Evolutionary conservation across 805 yeast genomes (phyloP).

Genomic region (Saccharomycopsis vini): DNA sequence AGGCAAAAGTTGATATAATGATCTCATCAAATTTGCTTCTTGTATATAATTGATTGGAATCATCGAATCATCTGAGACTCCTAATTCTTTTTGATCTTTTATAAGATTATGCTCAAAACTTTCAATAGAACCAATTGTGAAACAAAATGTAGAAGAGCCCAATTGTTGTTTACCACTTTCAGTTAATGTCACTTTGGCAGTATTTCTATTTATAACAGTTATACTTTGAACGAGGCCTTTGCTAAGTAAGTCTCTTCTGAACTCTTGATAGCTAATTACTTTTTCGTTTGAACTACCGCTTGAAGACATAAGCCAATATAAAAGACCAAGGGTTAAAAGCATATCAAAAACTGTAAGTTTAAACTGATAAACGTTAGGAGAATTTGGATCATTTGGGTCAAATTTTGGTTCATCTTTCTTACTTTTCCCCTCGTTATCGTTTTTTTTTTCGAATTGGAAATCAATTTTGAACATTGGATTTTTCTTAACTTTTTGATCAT

Average conservation of each 20-base stretch:
- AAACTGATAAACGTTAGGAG: slow-evolving; percentile 9
- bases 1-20: slow-evolving; percentile 73
- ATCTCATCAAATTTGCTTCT: slow-evolving; percentile 57
- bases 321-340: slow-evolving; percentile 7
- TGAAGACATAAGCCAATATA: slow-evolving; percentile 1
- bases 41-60: slow-evolving; percentile 76
- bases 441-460: slow-evolving; percentile 5
- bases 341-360: slow-evolving; percentile 14
- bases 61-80: slow-evolving; percentile 51
- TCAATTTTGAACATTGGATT: slow-evolving; percentile 5
- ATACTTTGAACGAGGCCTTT: slow-evolving; percentile 69
- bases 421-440: too few relatives aligned
- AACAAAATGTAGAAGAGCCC: slow-evolving; percentile 31
- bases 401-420: slow-evolving; percentile 1
- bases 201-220: slow-evolving; percentile 65
- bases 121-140: slow-evolving; percentile 84
- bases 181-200: slow-evolving; percentile 63
- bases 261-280: slow-evolving; percentile 88
- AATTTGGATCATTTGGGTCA: slow-evolving; percentile 6
- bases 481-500: slow-evolving; percentile 1
- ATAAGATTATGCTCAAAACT: slow-evolving; percentile 74
- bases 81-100: slow-evolving; percentile 63
- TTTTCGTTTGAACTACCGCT: not conserved
- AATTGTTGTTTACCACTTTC: slow-evolving; percentile 49
- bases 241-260: slow-evolving; percentile 63